Evolutionary conservation across 805 yeast genomes (phyloP).

Genomic region (Candida ipomoeae): DNA sequence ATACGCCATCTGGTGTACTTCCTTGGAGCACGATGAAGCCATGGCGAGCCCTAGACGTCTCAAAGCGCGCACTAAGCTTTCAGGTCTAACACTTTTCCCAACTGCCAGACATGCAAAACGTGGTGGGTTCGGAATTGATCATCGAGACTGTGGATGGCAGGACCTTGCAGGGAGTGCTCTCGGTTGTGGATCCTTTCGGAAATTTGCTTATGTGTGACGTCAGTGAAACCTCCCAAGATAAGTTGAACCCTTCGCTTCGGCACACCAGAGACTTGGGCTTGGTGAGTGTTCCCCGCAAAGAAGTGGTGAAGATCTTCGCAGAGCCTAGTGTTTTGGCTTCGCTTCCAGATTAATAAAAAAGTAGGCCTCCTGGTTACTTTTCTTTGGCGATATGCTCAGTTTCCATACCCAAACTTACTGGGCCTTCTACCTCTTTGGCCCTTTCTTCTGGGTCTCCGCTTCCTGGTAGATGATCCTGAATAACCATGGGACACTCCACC

Average conservation of each 20-base stretch:
- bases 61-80: not conserved
- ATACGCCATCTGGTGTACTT: not conserved
- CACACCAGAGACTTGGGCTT: constrained; percentile 26
- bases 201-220: constrained; percentile 35
- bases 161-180: constrained; percentile 33
- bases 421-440: not conserved
- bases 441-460: not conserved
- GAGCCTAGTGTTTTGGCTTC: not conserved
- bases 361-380: not conserved
- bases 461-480: not conserved
- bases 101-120: constrained; percentile 9
- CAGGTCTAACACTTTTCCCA: not conserved
- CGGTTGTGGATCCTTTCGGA: constrained; percentile 43
- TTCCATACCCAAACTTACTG: not conserved
- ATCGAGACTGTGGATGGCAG: constrained; percentile 29
- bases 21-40: not conserved
- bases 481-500: not conserved
- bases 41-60: not conserved
- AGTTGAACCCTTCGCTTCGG: constrained; percentile 16
- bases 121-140: constrained; percentile 30
- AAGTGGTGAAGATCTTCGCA: constrained; percentile 14
- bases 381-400: not conserved
- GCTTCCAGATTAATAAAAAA: not conserved
- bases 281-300: constrained; percentile 24
- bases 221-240: constrained; percentile 30